Base-by-base conservation (phyloP, 2,329 filamentous ascomycete species). In the Chaetomiaceae sp. region DNA sequence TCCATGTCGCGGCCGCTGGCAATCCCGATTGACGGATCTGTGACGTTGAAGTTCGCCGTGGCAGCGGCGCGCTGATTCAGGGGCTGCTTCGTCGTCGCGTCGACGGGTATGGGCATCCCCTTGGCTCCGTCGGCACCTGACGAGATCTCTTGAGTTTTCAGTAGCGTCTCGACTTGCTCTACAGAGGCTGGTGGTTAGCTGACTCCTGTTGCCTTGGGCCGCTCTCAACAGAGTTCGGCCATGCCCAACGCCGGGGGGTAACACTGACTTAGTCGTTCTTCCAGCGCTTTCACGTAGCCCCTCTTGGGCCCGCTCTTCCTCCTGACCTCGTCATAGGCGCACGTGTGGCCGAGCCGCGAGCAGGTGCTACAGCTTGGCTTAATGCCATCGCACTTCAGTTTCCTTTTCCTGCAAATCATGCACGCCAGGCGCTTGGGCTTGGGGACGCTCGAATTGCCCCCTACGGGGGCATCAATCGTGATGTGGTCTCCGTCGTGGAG, bases 241-340 rank as follows among this genome's bases (percentile, higher is more conserved):
- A n/a, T n/a, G n/a, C n/a, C n/a, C n/a, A n/a, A n/a, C n/a, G 23
- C 21, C 29, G 11, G 33, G 49, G 32, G 14, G 5, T 10, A 7
- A 73, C 87, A 74, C 78, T n/a, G n/a, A 95, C 90, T 91, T 65
- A 99, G 73, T 68, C 94, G 82, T 68, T 95, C 91, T 71, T 97
- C 94, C 62, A 97, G 73, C 55, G 90, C 86, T 75, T 96, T 96
- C 57, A 96, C 91, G 67, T 96, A 96, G 63, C 91, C 91, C 67
- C 91, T 81, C 75, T 96, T 96, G 2, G 91, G 91, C 2, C 91
- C 91, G 68, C 90, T 95, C 81, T 96, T 96, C 73, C 90, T 89
- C 67, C 91, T 82, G 63, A 92, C 86, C 73, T 96, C 90, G 66
- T 96, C 90, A 67, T 96, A 96, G 56, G 87, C 85, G 73, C 91